Percentiles rank a stretch among this genome's conserved stretches.
Evolutionary conservation across 345 rosid genomes (phyloP).

Genomic region (Eucalyptus fibrosa): DNA sequence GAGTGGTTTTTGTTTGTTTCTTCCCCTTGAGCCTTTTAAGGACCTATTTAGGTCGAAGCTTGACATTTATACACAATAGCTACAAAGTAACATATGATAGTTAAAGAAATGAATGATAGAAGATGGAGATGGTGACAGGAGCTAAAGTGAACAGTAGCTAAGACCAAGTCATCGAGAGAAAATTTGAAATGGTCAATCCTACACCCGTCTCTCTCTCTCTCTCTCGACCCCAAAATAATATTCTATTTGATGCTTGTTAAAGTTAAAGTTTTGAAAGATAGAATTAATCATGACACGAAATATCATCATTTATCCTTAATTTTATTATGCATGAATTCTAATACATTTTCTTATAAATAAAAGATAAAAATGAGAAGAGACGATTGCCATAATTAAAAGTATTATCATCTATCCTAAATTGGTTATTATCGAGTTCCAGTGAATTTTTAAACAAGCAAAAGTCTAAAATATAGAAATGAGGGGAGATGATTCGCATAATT

Average conservation of each 20-base stretch:
- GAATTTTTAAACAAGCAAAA: not conserved
- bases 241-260: not conserved
- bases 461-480: not conserved
- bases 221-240: not conserved
- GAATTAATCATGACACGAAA: not conserved
- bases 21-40: too few relatives aligned
- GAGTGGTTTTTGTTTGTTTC: accelerated
- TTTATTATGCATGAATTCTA: not conserved
- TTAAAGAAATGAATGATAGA: too few relatives aligned
- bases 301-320: not conserved
- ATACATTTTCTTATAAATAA: not conserved
- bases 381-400: not conserved
- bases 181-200: too few relatives aligned
- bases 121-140: too few relatives aligned
- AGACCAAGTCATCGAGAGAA: too few relatives aligned
- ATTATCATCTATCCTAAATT: not conserved
- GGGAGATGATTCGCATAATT: not conserved
- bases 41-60: accelerated
- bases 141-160: too few relatives aligned
- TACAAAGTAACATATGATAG: too few relatives aligned
- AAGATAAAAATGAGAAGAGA: not conserved
- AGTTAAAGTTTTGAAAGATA: not conserved
- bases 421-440: not conserved
- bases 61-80: too few relatives aligned
- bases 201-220: not conserved